Evolutionary conservation across 306 rosid species (phyloP).

Genomic region (Albizia julibrissin): DNA sequence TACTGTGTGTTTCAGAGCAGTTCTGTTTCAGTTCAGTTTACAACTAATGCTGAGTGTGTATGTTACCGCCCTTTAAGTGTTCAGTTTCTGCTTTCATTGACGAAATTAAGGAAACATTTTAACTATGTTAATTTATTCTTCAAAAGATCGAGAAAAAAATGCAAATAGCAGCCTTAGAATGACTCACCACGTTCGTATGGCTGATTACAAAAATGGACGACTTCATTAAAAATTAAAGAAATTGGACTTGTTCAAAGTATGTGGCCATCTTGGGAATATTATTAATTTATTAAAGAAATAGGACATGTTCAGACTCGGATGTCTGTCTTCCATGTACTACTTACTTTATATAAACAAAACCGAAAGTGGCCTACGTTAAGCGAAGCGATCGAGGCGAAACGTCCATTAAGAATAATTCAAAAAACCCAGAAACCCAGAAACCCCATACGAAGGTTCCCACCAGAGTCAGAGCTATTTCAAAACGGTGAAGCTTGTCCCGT

Average conservation of each 20-base stretch:
- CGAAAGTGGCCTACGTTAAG: slow-evolving; percentile 25
- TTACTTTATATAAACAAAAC: neutral
- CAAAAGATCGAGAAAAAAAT: neutral
- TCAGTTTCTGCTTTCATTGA: neutral
- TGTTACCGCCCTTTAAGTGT: neutral
- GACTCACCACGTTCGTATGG: neutral
- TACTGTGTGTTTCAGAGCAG: neutral
- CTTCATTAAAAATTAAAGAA: neutral
- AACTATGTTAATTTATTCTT: neutral
- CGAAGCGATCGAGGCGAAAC: slow-evolving; percentile 31
- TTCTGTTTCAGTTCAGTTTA: neutral
- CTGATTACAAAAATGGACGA: neutral
- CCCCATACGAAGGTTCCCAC: slow-evolving; percentile 44
- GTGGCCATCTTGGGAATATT: slow-evolving; percentile 22
- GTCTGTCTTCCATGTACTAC: neutral
- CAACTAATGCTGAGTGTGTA: neutral
- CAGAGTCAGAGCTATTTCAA: slow-evolving; percentile 16
- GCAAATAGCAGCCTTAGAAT: neutral
- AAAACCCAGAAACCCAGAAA: slow-evolving; percentile 18
- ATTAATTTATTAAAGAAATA: neutral
- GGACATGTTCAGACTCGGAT: slow-evolving; percentile 51
- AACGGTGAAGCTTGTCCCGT: slow-evolving; percentile 1
- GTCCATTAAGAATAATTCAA: slow-evolving; percentile 16
- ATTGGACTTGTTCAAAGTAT: slow-evolving; percentile 13
- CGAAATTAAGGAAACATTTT: neutral